A percentile compares a stretch with the other conserved stretches of the same genome.
These are phyloP conservation scores for Arthrobotrys musiformis DNA, from an alignment of 2,329 filamentous ascomycete genomes.

Conservation along the genomic window DNA sequence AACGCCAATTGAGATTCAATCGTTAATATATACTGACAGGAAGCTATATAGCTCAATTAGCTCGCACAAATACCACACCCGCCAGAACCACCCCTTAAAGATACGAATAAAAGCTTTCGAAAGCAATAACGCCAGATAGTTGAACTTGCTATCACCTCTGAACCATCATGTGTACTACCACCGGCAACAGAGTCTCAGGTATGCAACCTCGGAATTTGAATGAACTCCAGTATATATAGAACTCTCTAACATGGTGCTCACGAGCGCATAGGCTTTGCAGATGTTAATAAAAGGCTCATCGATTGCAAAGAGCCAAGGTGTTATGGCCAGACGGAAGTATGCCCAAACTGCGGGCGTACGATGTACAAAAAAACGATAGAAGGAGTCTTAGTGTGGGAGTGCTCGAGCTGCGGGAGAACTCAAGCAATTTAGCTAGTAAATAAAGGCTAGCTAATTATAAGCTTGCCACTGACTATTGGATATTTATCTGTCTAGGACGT, in stretches of 20 bases:
- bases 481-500: too few species aligned
- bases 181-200: not conserved
- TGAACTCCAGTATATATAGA: not conserved
- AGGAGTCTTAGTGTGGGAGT: not conserved
- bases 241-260: not conserved
- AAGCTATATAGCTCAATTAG: not conserved
- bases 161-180: not conserved
- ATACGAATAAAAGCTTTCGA: too few species aligned
- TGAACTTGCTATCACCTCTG: not conserved
- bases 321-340: not conserved
- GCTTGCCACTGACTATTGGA: too few species aligned
- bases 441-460: too few species aligned
- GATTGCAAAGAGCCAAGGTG: not conserved
- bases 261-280: not conserved
- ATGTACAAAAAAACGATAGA: constrained; percentile 3
- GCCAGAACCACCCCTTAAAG: too few species aligned
- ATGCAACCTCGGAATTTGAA: not conserved
- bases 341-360: not conserved
- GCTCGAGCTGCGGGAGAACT: not conserved
- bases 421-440: too few species aligned
- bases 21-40: not conserved
- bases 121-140: not conserved
- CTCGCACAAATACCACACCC: too few species aligned
- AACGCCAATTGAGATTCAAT: too few species aligned
- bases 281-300: not conserved